Percentiles rank a stretch among this genome's conserved stretches.
phyloP scores from a whole-genome alignment of 495 filamentous ascomycete species.

The Talaromyces liani region DNA sequence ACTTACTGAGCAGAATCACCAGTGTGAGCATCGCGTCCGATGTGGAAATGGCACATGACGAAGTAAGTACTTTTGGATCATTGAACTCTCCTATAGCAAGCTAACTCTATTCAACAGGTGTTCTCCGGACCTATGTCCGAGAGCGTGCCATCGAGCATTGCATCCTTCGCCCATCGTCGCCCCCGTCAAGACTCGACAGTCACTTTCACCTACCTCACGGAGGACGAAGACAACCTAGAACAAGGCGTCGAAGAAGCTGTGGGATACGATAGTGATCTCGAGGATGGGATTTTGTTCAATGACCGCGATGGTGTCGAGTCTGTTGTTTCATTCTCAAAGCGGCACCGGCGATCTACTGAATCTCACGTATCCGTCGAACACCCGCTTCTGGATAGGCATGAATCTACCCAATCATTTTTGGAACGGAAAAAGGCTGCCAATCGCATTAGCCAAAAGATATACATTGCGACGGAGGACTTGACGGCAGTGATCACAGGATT shows the following conservation, averaged over 20 bases:
- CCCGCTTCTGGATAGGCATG: slow-evolving; percentile 60
- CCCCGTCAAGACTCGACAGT: slow-evolving; percentile 68
- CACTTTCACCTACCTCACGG: slow-evolving; percentile 85
- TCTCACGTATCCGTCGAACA: slow-evolving; percentile 58
- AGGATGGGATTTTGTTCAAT: slow-evolving; percentile 30
- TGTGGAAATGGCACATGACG: slow-evolving; percentile 98
- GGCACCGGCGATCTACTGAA: slow-evolving; percentile 29
- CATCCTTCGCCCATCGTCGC: slow-evolving; percentile 77
- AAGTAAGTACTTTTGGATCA: slow-evolving; percentile 45
- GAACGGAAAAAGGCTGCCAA: slow-evolving; percentile 49
- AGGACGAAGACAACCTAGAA: slow-evolving; percentile 44
- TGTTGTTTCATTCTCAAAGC: background rate
- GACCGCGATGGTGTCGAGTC: slow-evolving; percentile 16
- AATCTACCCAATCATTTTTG: slow-evolving; percentile 48
- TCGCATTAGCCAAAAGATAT: slow-evolving; percentile 75
- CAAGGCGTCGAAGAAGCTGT: slow-evolving; percentile 46
- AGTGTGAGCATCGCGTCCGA: slow-evolving; percentile 79
- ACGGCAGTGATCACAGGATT: slow-evolving; percentile 91
- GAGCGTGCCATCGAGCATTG: slow-evolving; percentile 83
- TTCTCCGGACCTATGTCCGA: slow-evolving; percentile 93
- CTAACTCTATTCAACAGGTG: slow-evolving; percentile 45
- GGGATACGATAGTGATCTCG: slow-evolving; percentile 46
- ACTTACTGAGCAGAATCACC: background rate
- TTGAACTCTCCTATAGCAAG: background rate
- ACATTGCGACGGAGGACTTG: slow-evolving; percentile 87